Conservation (phyloP, 768 basidiomycete genomes). For the Solioccasus polychromus region DNA sequence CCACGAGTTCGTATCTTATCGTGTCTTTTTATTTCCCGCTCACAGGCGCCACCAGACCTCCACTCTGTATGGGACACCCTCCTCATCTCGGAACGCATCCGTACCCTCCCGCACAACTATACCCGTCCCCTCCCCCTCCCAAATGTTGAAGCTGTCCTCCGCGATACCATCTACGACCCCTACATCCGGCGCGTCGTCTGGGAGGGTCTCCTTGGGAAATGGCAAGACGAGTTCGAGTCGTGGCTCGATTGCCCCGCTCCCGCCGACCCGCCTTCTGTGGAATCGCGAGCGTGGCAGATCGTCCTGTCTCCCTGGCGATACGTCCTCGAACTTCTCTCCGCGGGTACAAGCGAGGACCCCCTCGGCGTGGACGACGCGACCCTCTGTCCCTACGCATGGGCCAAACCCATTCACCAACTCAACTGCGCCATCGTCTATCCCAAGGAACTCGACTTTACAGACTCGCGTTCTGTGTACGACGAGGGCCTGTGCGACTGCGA, state of each 20-base stretch:
- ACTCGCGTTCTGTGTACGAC: too few relatives aligned
- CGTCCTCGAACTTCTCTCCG: conserved; percentile 9
- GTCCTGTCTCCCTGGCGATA: conserved; percentile 27
- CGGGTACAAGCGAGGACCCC: not conserved
- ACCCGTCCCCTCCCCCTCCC: conserved; percentile 64
- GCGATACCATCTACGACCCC: conserved; percentile 82
- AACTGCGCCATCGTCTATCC: conserved; percentile 89
- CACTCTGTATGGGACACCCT: conserved; percentile 87
- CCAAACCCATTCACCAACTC: conserved; percentile 63
- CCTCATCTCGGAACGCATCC: conserved; percentile 80
- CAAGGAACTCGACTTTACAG: conserved; percentile 60
- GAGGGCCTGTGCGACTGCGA: too few relatives aligned
- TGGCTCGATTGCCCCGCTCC: conserved; percentile 71
- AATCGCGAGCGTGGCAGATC: not conserved
- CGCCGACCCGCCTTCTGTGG: not conserved
- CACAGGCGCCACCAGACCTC: conserved; percentile 64
- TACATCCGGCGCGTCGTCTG: conserved; percentile 83
- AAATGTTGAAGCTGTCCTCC: conserved; percentile 63
- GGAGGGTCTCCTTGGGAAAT: conserved; percentile 77
- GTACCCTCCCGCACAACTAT: conserved; percentile 74
- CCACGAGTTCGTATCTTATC: conserved; percentile 54
- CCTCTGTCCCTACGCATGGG: conserved; percentile 81
- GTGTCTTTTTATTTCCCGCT: not conserved
- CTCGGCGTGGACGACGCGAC: conserved; percentile 49
- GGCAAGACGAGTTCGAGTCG: conserved; percentile 51